phyloP scores from a whole-genome alignment of 768 basidiomycete species.

The Xanthoconium stramineum region DNA sequence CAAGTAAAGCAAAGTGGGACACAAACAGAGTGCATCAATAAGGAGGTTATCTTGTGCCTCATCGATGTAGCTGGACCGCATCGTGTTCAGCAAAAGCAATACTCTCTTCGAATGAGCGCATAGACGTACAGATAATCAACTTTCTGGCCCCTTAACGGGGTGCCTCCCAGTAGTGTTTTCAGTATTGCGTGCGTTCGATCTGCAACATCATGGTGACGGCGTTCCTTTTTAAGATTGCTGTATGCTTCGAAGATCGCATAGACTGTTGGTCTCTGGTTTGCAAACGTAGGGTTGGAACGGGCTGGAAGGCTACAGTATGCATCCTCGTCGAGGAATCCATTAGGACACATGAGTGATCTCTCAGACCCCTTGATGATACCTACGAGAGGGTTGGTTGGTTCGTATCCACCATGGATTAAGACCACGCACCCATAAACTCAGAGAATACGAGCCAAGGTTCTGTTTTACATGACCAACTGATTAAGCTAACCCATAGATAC shows the following conservation, averaged over 20 bases:
- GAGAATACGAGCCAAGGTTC: slow-evolving; percentile 62
- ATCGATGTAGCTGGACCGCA: slow-evolving; percentile 52
- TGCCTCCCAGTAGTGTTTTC: slow-evolving; percentile 27
- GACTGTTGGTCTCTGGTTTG: slow-evolving; percentile 42
- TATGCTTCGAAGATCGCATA: slow-evolving; percentile 58
- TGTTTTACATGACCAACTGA: slow-evolving; percentile 20
- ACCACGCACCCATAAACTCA: slow-evolving; percentile 57
- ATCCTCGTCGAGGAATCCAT: slow-evolving; percentile 40
- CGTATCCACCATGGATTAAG: not conserved
- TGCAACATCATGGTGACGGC: slow-evolving; percentile 51
- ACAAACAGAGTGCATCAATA: slow-evolving; percentile 57
- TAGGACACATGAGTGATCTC: slow-evolving; percentile 34
- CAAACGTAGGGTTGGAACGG: slow-evolving; percentile 54
- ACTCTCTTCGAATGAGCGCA: not conserved
- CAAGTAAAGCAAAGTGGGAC: not conserved
- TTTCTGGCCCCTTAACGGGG: slow-evolving; percentile 36
- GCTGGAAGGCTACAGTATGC: slow-evolving; percentile 49
- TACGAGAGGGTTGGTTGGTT: not conserved
- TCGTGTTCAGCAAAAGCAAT: not conserved
- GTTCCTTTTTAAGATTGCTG: slow-evolving; percentile 39
- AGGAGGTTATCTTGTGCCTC: slow-evolving; percentile 73
- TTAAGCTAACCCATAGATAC: not conserved
- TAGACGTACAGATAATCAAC: slow-evolving; percentile 54
- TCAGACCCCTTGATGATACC: slow-evolving; percentile 74
- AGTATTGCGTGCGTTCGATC: slow-evolving; percentile 62